phyloP scores from a whole-genome alignment of 768 basidiomycete genomes.

The Gelatoporia subvermispora region DNA sequence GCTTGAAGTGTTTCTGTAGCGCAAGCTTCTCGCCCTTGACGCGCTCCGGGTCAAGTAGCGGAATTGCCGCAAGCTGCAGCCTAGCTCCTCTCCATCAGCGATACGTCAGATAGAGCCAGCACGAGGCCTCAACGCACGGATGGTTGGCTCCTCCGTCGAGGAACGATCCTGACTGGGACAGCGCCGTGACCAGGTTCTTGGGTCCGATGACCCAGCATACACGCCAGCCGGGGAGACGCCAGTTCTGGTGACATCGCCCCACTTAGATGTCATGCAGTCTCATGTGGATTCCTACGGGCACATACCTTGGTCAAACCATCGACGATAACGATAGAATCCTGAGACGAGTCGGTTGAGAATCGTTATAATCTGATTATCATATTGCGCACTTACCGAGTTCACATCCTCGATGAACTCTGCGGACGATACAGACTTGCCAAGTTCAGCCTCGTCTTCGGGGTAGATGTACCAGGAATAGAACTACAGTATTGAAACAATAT shows the following conservation, averaged over 20 bases:
- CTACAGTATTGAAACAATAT: slow-evolving; percentile 30
- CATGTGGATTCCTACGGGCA: not conserved
- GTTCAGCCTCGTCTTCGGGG: slow-evolving; percentile 68
- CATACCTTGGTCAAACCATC: slow-evolving; percentile 88
- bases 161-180: slow-evolving; percentile 93
- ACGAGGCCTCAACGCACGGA: slow-evolving; percentile 48
- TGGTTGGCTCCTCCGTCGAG: slow-evolving; percentile 94
- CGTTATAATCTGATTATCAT: not conserved
- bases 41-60: slow-evolving; percentile 67
- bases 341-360: not conserved
- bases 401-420: slow-evolving; percentile 86
- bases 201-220: slow-evolving; percentile 93
- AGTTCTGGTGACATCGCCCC: slow-evolving; percentile 56
- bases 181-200: slow-evolving; percentile 79
- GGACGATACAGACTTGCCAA: slow-evolving; percentile 75
- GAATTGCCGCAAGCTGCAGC: slow-evolving; percentile 84
- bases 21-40: slow-evolving; percentile 76
- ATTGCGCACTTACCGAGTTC: slow-evolving; percentile 44
- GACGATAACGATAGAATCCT: slow-evolving; percentile 81
- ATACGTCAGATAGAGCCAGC: not conserved
- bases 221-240: slow-evolving; percentile 93
- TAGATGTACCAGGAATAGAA: slow-evolving; percentile 97
- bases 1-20: slow-evolving; percentile 86
- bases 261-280: slow-evolving; percentile 1
- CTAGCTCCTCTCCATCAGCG: slow-evolving; percentile 33